These are phyloP conservation scores for Discostella stelligeroides DNA, from an alignment of 108 stramenopile species.

Conservation along the genomic window DNA sequence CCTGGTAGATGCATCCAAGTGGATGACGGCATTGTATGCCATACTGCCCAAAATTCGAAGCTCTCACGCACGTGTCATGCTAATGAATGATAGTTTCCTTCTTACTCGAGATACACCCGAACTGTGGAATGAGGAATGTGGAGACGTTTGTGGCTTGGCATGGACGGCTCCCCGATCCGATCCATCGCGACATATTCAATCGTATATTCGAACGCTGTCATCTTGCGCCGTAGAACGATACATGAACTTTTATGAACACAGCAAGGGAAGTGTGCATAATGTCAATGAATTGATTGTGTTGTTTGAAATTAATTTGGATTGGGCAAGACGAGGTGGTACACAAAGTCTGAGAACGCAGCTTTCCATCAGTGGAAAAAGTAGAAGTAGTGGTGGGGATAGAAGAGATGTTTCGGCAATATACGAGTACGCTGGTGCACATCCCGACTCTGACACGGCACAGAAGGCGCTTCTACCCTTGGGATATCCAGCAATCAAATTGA, in stretches of 20 bases:
- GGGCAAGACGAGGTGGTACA: constrained; percentile 6
- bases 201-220: constrained; percentile 29
- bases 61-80: constrained; percentile 25
- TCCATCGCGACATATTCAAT: constrained; percentile 29
- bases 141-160: constrained; percentile 36
- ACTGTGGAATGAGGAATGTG: constrained; percentile 28
- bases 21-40: constrained; percentile 21
- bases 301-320: constrained; percentile 37
- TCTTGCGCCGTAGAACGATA: constrained; percentile 24
- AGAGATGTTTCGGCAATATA: constrained; percentile 21
- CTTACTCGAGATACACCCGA: constrained; percentile 17
- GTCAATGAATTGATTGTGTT: constrained; percentile 40
- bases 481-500: constrained; percentile 47
- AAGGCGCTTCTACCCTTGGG: constrained; percentile 21
- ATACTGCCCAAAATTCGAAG: constrained; percentile 19
- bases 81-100: constrained; percentile 43
- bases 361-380: not conserved
- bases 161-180: constrained; percentile 29
- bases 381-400: not conserved
- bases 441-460: constrained; percentile 36
- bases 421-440: constrained; percentile 40
- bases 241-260: constrained; percentile 3
- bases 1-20: constrained; percentile 44
- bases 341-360: not conserved
- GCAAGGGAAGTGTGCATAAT: constrained; percentile 5